phyloP scores from a whole-genome alignment of 2,329 filamentous ascomycete genomes.

The Pleurostoma richardsiae region DNA sequence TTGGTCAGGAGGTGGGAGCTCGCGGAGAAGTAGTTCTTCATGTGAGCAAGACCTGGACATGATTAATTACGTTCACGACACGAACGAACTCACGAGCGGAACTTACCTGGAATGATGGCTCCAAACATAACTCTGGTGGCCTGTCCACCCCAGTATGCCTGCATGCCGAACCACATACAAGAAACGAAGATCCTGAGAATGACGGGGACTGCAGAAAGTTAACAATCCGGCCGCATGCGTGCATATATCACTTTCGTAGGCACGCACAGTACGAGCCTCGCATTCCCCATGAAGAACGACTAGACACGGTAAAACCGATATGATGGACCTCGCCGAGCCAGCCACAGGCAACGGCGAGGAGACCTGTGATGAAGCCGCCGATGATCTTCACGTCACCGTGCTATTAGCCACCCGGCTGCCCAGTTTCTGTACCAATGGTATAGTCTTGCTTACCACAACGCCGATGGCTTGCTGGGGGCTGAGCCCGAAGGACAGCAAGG shows the following conservation, averaged over 20 bases:
- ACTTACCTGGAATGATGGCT: conserved; percentile 18
- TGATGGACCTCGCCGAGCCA: conserved; percentile 8
- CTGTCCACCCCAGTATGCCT: conserved; percentile 22
- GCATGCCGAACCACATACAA: conserved; percentile 21
- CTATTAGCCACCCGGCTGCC: neutral
- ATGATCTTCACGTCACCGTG: neutral
- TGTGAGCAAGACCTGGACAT: conserved; percentile 10
- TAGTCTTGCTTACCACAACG: conserved; percentile 3
- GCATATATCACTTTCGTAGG: conserved; percentile 1
- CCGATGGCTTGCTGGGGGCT: conserved; percentile 19
- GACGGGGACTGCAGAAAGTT: conserved; percentile 13
- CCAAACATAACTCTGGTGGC: conserved; percentile 19
- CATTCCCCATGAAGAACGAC: conserved; percentile 9
- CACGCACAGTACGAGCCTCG: conserved; percentile 8
- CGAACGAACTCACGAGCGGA: neutral
- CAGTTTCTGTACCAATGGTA: too few relatives aligned
- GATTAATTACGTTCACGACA: conserved; percentile 1
- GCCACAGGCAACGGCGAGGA: conserved; percentile 1
- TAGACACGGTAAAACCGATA: conserved; percentile 18
- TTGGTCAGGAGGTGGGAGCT: conserved; percentile 17
- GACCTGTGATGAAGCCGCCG: neutral
- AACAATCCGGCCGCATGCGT: neutral
- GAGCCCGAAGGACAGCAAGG: conserved; percentile 17
- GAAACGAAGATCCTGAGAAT: conserved; percentile 17
- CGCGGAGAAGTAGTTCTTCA: conserved; percentile 15